These are phyloP conservation scores for Vitis hybrid DNA, from an alignment of 177 flowering plant genomes.

Conservation along the genomic window DNA sequence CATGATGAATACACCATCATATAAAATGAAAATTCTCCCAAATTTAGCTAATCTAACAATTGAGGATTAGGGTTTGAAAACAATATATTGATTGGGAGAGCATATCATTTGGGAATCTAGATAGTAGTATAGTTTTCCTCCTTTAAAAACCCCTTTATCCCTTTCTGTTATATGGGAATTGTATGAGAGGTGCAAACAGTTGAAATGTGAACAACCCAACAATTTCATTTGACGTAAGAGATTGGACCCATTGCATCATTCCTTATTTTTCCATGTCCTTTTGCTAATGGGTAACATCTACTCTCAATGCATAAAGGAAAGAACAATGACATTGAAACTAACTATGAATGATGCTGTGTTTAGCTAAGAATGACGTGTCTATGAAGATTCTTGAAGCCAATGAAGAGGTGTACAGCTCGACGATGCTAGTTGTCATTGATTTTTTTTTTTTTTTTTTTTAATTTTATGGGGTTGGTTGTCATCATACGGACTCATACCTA, in stretches of 20 bases:
- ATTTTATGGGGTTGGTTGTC: too few species aligned
- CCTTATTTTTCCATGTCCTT: background rate
- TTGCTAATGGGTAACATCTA: background rate
- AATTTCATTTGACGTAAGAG: background rate
- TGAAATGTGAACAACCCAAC: constrained; percentile 7
- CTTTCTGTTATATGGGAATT: background rate
- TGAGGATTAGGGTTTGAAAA: too few species aligned
- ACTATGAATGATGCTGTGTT: background rate
- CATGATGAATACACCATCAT: too few species aligned
- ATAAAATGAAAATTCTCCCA: too few species aligned
- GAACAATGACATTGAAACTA: constrained; percentile 5
- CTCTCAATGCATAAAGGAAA: background rate
- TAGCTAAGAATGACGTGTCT: background rate
- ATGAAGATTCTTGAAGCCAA: background rate
- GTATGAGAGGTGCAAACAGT: background rate
- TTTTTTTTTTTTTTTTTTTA: too few species aligned
- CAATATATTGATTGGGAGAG: too few species aligned
- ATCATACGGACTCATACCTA: too few species aligned
- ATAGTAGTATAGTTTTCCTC: background rate
- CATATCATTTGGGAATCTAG: background rate
- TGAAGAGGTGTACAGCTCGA: background rate
- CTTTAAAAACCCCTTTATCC: background rate
- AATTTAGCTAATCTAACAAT: too few species aligned
- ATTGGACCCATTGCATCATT: background rate
- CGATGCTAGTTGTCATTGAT: too few species aligned